phyloP scores from a whole-genome alignment of 2,329 filamentous ascomycete genomes.

The Aspergillus novoparasiticus region DNA sequence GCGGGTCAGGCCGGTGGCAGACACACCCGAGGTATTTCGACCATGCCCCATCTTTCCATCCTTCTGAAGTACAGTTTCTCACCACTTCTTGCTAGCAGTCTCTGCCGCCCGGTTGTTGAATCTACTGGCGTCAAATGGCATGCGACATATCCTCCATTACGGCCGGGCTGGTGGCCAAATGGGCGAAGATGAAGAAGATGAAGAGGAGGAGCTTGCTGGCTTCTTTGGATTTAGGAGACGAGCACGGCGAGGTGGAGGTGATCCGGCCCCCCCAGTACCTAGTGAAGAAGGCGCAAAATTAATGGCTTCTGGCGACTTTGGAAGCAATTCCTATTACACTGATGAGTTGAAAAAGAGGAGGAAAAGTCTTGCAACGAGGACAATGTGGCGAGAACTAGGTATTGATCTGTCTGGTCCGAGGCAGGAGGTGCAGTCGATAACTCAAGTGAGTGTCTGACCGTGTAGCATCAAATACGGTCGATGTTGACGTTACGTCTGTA shows the following conservation, averaged over 20 bases:
- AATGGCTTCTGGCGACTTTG: conserved; percentile 83
- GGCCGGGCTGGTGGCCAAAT: conserved; percentile 28
- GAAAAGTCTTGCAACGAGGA: conserved; percentile 63
- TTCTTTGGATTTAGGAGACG: conserved; percentile 49
- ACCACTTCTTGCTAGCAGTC: conserved; percentile 25
- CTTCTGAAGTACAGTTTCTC: not conserved
- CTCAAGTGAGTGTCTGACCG: conserved; percentile 56
- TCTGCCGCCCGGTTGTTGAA: conserved; percentile 52
- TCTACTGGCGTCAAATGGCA: conserved; percentile 55
- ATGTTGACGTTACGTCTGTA: not conserved
- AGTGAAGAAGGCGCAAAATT: conserved; percentile 74
- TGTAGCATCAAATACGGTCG: not conserved
- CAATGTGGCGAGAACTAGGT: conserved; percentile 82
- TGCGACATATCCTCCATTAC: conserved; percentile 54
- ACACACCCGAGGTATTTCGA: conserved; percentile 26
- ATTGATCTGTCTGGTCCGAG: conserved; percentile 61
- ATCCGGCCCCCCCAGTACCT: conserved; percentile 79
- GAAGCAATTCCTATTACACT: conserved; percentile 62
- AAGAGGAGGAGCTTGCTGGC: conserved; percentile 28
- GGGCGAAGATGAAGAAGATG: conserved; percentile 36
- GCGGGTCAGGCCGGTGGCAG: conserved; percentile 15
- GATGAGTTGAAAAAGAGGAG: conserved; percentile 58
- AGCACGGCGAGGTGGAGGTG: conserved; percentile 43
- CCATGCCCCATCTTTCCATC: not conserved
- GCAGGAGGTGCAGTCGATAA: conserved; percentile 67